Conservation (phyloP, 2,329 filamentous ascomycete species). For the Aspergillus neoniger region DNA sequence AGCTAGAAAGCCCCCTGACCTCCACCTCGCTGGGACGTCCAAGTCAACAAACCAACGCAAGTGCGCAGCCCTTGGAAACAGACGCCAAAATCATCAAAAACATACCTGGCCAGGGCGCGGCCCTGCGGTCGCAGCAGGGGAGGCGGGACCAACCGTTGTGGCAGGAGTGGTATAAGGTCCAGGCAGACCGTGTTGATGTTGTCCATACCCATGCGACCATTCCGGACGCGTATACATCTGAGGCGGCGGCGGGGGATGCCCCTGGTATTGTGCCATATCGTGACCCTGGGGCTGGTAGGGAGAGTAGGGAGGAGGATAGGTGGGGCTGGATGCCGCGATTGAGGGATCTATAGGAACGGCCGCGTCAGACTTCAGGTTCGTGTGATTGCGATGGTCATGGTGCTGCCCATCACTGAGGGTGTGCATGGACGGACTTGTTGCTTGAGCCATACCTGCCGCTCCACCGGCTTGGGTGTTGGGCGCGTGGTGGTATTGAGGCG, state of each 20-base stretch:
- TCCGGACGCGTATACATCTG: constrained; percentile 52
- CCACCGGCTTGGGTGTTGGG: constrained; percentile 70
- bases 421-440: constrained; percentile 93
- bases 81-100: constrained; percentile 43
- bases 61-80: constrained; percentile 33
- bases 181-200: constrained; percentile 51
- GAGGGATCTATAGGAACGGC: constrained; percentile 99
- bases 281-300: constrained; percentile 80
- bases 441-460: constrained; percentile 94
- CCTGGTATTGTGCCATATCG: constrained; percentile 76
- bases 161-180: constrained; percentile 54
- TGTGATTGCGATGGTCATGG: constrained; percentile 71
- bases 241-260: constrained; percentile 48
- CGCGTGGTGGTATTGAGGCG: constrained; percentile 70
- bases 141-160: constrained; percentile 61
- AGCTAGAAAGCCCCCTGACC: constrained; percentile 17
- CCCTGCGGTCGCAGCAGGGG: constrained; percentile 62
- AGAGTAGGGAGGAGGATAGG: constrained; percentile 83
- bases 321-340: constrained; percentile 89
- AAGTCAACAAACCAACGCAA: constrained; percentile 32
- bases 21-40: constrained; percentile 22
- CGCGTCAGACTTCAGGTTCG: constrained; percentile 82
- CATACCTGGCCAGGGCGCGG: constrained; percentile 65
- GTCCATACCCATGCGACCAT: constrained; percentile 49
- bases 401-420: constrained; percentile 75